Base-by-base conservation (phyloP, 768 basidiomycete genomes). In the Mrakia hoshinonis region DNA sequence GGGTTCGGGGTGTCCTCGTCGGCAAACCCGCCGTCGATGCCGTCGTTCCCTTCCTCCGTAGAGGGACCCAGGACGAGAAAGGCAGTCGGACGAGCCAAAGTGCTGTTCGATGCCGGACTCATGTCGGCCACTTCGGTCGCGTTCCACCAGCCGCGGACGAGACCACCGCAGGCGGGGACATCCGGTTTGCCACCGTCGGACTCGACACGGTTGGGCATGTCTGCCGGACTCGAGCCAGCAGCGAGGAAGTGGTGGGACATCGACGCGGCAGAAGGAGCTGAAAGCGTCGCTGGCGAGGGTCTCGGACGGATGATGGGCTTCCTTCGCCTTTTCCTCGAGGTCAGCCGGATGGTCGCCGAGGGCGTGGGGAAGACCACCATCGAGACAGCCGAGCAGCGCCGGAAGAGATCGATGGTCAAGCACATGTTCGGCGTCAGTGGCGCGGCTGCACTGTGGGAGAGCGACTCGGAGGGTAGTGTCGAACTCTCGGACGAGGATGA, bases 61-160 rank as follows among this genome's bases (percentile, higher is more conserved):
- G 49, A 39, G 4, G 67, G 67, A 26, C 67, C 67, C 10, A 31
- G 47, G 54, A 61, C 67, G 18, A 68, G 46, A 39, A 68, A 68
- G 26, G 67, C 67, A 31, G 54, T 68, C 46, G 67, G 67, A 36
- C 67, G 67, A 46, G 38, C 67, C 43, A 68, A 68, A 31, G 49
- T 61, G 4, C 29, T 58, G 18, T 68, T 54, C 55, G 54, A 58
- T 38, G 67, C 26, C 1, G 67, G 67, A 29, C 15, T 68, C 24
- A 22, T 20, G 13, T 31, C 29, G 11, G 11, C 47, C 18, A 34
- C 31, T 2, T 20, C 64, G 6, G 29, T 34, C 47, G 48, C 64
- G 31, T 46, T 34, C 54, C 31, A 24, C 22, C 54, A 58, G 18
- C 54, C 67, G 2, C 47, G 39, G 7, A 24, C 54, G n/a, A n/a